Base-by-base conservation (phyloP, 306 rosid genomes). In the Hippophae rhamnoides region DNA sequence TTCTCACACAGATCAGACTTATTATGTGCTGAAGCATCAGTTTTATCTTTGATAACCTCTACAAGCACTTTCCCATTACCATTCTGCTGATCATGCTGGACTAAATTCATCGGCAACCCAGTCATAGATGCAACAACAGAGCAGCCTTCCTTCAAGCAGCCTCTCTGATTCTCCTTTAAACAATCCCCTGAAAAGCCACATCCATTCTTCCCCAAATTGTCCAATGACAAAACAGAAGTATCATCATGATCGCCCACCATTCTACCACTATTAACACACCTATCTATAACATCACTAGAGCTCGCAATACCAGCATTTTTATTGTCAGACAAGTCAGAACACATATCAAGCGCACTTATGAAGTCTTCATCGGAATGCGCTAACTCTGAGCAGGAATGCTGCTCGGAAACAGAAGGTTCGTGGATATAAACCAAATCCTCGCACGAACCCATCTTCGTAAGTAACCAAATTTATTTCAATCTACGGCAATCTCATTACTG, bases 371-470 rank as follows among this genome's bases (percentile, higher is more conserved):
- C 70, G 44, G 72, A 59, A 66, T 56, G 69, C 61, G 63, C 62
- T 43, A 47, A 73, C 47, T 58, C 81, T 5, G 63, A 72, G 64
- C 83, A 68, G 2, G 73, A 68, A 71, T 31, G 82, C 73, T 65
- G 79, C 77, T 66, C 76, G 18, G 81, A 68, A 70, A 67, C 80
- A 40, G 76, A 73, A 58, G 70, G 72, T 64, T 69, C 89, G 42
- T 71, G 92, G 5, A 65, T 68, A 6, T 71, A 47, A 58, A 70
- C 60, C 43, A 82, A 74, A 57, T 78, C 61, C 66, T 82, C 99
- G 72, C 70, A 85, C 41, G 83, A 80, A 42, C 88, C 90, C 96
- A 89, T 86, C 80, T 52, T 79, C 41, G 51, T 12, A 56, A 69
- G 56, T 44, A 62, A 71, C 38, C n/a, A 2, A 8, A 10, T 50